Percentiles rank a stretch among this genome's conserved stretches.
Evolutionary conservation across 768 basidiomycete species (phyloP).

Genomic region (Trametes sanguinea): DNA sequence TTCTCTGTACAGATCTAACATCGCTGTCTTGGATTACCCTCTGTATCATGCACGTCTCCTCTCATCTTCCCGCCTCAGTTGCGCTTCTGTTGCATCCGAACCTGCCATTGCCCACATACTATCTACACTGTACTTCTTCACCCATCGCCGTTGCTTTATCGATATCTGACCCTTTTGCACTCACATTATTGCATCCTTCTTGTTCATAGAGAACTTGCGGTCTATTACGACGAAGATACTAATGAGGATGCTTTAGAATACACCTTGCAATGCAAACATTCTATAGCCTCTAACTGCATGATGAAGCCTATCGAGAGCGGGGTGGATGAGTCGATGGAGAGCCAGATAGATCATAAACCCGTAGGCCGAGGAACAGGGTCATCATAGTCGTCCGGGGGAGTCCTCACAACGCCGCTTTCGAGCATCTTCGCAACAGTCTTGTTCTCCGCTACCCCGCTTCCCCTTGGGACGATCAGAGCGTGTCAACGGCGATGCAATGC

Average conservation of each 20-base stretch:
- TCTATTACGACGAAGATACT: neutral
- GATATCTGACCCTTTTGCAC: no score
- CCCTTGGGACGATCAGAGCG: slow-evolving; percentile 39
- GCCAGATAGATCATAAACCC: neutral
- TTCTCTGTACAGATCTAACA: neutral
- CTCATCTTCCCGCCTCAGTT: neutral
- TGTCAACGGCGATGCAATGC: no score
- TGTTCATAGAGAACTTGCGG: neutral
- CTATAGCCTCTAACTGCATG: neutral
- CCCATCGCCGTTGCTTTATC: no score
- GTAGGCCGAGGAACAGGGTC: slow-evolving; percentile 20
- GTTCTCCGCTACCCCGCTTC: slow-evolving; percentile 45
- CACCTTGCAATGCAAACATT: neutral
- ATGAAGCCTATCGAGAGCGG: neutral
- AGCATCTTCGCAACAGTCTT: slow-evolving; percentile 53
- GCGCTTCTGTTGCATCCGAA: neutral
- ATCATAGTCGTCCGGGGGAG: slow-evolving; percentile 45
- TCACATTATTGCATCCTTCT: neutral
- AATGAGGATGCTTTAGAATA: slow-evolving; percentile 5
- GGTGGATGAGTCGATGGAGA: neutral
- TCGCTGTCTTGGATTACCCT: neutral
- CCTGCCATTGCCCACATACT: neutral
- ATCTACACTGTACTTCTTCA: neutral
- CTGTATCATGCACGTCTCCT: neutral
- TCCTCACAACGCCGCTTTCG: slow-evolving; percentile 57